Conservation (phyloP, 139 green algal genomes). For the Spirogloea muscicola region DNA sequence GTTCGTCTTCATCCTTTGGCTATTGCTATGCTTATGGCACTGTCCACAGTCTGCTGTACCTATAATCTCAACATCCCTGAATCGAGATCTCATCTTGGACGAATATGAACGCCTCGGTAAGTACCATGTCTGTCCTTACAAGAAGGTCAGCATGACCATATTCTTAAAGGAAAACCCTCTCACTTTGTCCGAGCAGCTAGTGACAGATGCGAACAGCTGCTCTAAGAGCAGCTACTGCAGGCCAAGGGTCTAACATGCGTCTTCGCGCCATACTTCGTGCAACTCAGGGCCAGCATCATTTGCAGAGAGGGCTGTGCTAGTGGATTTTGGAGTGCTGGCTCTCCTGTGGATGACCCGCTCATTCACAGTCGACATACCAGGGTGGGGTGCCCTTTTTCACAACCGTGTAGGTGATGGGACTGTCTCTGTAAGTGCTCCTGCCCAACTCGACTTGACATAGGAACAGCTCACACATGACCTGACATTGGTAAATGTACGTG, state of each 20-base stretch:
- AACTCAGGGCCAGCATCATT: constrained; percentile 31
- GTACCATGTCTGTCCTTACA: neutral
- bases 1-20: constrained; percentile 29
- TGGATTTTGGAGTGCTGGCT: constrained; percentile 31
- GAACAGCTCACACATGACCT: too few relatives aligned
- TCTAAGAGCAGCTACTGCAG: neutral
- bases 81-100: constrained; percentile 6
- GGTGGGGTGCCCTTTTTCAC: constrained; percentile 14
- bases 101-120: constrained; percentile 22
- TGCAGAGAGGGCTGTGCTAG: constrained; percentile 22
- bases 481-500: neutral
- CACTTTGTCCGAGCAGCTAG: neutral
- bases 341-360: constrained; percentile 10
- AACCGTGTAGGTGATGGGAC: constrained; percentile 2
- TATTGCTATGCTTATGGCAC: constrained; percentile 16
- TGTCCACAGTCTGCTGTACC: constrained; percentile 3
- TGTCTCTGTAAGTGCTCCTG: constrained; percentile 4
- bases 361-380: neutral
- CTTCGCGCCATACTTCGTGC: too few relatives aligned
- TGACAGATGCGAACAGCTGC: neutral
- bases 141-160: neutral
- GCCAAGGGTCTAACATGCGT: too few relatives aligned
- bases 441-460: too few relatives aligned
- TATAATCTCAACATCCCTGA: neutral
- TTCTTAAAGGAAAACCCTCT: constrained; percentile 7